Conservation (phyloP, 169 alveolate species). For the Nephromyces sp. region DNA sequence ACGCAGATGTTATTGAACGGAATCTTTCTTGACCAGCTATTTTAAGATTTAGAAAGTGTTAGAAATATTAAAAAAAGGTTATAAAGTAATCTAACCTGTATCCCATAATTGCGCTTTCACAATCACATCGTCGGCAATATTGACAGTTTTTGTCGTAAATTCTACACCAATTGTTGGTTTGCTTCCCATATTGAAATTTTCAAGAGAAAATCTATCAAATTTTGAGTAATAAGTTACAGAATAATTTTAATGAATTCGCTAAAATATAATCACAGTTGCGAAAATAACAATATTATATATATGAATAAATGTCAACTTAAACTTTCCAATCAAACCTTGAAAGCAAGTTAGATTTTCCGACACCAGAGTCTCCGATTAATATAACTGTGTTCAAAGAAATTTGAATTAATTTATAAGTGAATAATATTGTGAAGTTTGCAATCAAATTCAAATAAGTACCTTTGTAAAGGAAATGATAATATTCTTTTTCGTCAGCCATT, state of each 20-base stretch:
- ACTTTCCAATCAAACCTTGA: conserved; percentile 51
- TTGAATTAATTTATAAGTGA: not conserved
- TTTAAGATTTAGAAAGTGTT: not conserved
- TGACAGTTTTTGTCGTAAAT: conserved; percentile 84
- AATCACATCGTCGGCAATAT: conserved; percentile 74
- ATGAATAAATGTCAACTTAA: not conserved
- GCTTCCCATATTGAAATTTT: conserved; percentile 86
- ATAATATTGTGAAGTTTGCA: not conserved
- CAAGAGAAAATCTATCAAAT: conserved; percentile 76
- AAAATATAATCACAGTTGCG: not conserved
- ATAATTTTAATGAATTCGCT: not conserved
- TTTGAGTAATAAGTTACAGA: not conserved
- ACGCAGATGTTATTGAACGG: conserved; percentile 96
- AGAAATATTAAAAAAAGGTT: not conserved
- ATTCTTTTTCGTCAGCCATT: conserved; percentile 42
- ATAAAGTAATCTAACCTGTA: conserved; percentile 51
- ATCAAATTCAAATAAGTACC: not conserved
- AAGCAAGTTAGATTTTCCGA: conserved; percentile 87
- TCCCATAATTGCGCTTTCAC: conserved; percentile 97
- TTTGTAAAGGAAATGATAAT: conserved; percentile 49
- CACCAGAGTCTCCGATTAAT: conserved; percentile 83
- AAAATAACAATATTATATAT: not conserved
- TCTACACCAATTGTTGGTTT: conserved; percentile 97
- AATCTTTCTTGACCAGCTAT: conserved; percentile 98
- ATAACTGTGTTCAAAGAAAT: conserved; percentile 25